Conservation (phyloP, 176 grass and related monocot species). For the Chloris gayana region DNA sequence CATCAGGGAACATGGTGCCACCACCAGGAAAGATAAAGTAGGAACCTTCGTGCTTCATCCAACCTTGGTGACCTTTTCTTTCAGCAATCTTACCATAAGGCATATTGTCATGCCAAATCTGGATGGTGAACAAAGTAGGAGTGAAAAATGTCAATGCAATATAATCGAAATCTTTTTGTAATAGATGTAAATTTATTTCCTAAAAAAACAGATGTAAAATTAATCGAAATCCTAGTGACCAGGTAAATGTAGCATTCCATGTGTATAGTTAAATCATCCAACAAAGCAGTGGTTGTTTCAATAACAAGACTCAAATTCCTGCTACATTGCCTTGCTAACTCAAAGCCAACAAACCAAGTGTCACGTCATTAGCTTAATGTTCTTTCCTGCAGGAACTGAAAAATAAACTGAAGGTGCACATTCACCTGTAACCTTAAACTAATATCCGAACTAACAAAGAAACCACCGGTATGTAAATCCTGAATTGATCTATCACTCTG, state of each 20-base stretch:
- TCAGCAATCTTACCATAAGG: constrained; percentile 94
- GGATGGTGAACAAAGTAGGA: constrained; percentile 28
- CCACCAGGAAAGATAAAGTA: constrained; percentile 92
- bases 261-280: not conserved
- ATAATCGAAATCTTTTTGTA: not conserved
- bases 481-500: not conserved
- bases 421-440: not conserved
- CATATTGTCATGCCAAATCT: constrained; percentile 98
- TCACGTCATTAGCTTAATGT: not conserved
- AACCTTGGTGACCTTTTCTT: constrained; percentile 96
- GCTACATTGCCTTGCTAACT: not conserved
- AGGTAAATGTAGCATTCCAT: constrained; percentile 2
- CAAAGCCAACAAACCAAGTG: not conserved
- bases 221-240: not conserved
- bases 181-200: not conserved
- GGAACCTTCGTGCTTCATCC: constrained; percentile 87
- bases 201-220: not conserved
- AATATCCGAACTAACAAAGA: not conserved
- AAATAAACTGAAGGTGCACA: not conserved
- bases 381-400: not conserved
- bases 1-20: constrained; percentile 94
- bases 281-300: not conserved
- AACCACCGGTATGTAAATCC: not conserved
- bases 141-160: not conserved
- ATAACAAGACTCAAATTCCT: constrained; percentile 1